Evolutionary conservation across 768 basidiomycete genomes (phyloP).

Genomic region (Collybiopsis luxurians): DNA sequence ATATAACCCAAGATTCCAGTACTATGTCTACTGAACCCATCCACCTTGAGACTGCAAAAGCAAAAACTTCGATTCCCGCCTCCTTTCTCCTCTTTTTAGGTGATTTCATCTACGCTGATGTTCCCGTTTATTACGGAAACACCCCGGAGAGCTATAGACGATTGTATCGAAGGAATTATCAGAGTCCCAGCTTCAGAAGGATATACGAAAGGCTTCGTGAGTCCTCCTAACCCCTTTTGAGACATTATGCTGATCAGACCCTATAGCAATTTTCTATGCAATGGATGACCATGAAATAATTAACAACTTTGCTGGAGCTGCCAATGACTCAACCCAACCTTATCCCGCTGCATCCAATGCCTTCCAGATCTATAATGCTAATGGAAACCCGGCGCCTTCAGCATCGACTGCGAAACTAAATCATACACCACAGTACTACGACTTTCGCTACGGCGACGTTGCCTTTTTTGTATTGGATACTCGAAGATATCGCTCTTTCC

Average conservation of each 20-base stretch:
- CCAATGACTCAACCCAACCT: constrained; percentile 49
- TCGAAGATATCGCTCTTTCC: constrained; percentile 50
- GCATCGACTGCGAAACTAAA: constrained; percentile 34
- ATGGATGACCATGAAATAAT: constrained; percentile 77
- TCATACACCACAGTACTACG: constrained; percentile 50
- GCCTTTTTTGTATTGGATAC: constrained; percentile 83
- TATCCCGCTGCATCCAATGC: constrained; percentile 60
- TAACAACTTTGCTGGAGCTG: constrained; percentile 64
- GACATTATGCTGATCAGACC: not conserved
- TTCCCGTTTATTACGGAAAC: constrained; percentile 62
- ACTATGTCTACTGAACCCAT: not conserved
- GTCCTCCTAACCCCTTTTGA: constrained; percentile 22
- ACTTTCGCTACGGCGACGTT: constrained; percentile 62
- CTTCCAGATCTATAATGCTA: constrained; percentile 60
- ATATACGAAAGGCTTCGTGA: constrained; percentile 69
- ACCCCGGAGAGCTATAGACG: constrained; percentile 56
- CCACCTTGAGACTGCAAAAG: not conserved
- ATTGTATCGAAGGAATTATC: constrained; percentile 66
- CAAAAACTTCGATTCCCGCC: constrained; percentile 22
- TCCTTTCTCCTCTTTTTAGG: constrained; percentile 72
- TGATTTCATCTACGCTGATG: constrained; percentile 76
- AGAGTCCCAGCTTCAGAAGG: constrained; percentile 60
- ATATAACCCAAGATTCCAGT: too few species aligned
- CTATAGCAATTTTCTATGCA: constrained; percentile 59
- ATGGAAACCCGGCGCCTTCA: constrained; percentile 46